Percentiles rank a stretch among this genome's conserved stretches.
phyloP scores from a whole-genome alignment of 805 yeast genomes.

The Candida yuanshanica region DNA sequence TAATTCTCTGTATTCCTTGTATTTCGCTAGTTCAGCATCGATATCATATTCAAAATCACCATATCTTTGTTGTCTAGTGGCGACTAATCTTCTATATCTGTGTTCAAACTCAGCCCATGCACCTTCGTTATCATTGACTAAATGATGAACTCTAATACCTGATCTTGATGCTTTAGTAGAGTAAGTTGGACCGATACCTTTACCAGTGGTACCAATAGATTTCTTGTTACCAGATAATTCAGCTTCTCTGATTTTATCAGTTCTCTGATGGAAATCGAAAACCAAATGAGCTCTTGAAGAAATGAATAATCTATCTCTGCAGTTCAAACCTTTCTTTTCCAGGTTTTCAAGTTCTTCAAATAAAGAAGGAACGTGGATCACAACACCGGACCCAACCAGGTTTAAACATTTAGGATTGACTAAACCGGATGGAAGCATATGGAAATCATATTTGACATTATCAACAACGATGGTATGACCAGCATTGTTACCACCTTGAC shows the following conservation, averaged over 20 bases:
- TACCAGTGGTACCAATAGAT: conserved; percentile 97
- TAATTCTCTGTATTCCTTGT: conserved; percentile 65
- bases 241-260: conserved; percentile 91
- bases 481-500: conserved; percentile 99
- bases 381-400: conserved; percentile 94
- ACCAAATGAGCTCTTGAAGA: conserved; percentile 95
- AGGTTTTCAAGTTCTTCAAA: conserved; percentile 80
- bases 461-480: conserved; percentile 97
- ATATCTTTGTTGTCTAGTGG: conserved; percentile 81
- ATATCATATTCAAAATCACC: conserved; percentile 88
- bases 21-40: conserved; percentile 73
- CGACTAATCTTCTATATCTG: conserved; percentile 69
- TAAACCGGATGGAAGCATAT: conserved; percentile 97
- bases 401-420: conserved; percentile 89
- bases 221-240: conserved; percentile 66
- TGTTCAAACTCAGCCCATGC: conserved; percentile 90
- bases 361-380: conserved; percentile 89
- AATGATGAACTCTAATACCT: conserved; percentile 94
- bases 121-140: conserved; percentile 81
- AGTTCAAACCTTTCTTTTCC: conserved; percentile 71
- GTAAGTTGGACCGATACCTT: conserved; percentile 98
- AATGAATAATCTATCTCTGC: conserved; percentile 65
- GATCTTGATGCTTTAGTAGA: conserved; percentile 96
- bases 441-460: conserved; percentile 89
- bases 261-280: conserved; percentile 96